phyloP scores from a whole-genome alignment of 371 early-diverging fungal species.

The Saksenaea vasiformis region DNA sequence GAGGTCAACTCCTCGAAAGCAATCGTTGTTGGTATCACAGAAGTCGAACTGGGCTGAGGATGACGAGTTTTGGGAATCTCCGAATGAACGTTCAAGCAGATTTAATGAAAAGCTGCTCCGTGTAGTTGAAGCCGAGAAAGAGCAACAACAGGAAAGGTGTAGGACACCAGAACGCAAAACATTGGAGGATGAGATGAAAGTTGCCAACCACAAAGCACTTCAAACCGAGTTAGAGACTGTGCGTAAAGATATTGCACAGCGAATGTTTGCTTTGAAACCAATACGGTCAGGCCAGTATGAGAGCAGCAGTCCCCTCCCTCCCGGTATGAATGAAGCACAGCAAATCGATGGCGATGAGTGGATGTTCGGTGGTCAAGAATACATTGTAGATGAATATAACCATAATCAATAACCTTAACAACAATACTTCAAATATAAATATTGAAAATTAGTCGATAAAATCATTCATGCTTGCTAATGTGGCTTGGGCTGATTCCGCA shows the following conservation, averaged over 20 bases:
- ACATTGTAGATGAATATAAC: conserved; percentile 9
- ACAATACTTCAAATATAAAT: not conserved
- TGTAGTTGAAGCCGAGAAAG: conserved; percentile 12
- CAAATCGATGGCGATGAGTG: conserved; percentile 20
- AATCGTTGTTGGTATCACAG: not conserved
- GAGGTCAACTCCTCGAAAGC: not conserved
- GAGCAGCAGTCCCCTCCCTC: not conserved
- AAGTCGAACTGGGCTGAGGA: conserved; percentile 5
- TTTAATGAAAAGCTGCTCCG: conserved; percentile 14
- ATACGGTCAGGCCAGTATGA: not conserved
- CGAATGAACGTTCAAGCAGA: not conserved
- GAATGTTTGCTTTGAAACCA: conserved; percentile 9
- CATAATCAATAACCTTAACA: not conserved
- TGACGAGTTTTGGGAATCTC: conserved; percentile 5
- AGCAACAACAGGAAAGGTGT: conserved; percentile 1
- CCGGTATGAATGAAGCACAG: not conserved
- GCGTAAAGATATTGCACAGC: conserved; percentile 2
- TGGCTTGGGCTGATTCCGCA: not conserved
- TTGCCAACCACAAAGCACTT: conserved; percentile 3
- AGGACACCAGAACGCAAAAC: not conserved
- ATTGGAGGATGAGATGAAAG: conserved; percentile 10
- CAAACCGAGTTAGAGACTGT: not conserved
- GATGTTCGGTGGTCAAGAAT: conserved; percentile 18
- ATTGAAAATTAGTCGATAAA: not conserved
- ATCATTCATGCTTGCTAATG: not conserved